Evolutionary conservation across 495 filamentous ascomycete genomes (phyloP).

Genomic region (Penicillium tannophilum): DNA sequence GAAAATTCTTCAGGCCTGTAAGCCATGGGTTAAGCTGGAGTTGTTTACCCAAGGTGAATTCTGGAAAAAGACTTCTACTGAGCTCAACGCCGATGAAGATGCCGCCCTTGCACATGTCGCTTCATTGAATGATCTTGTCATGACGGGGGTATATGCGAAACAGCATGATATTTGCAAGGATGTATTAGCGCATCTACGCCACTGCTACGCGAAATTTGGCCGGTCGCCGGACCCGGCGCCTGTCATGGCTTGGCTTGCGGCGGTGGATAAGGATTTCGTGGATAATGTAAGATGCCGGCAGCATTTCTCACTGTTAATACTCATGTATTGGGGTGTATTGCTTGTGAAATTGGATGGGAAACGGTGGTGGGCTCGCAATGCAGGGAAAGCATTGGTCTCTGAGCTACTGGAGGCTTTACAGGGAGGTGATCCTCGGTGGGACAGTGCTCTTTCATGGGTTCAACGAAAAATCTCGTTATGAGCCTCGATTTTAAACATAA

Average conservation of each 20-base stretch:
- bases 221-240: slow-evolving; percentile 25
- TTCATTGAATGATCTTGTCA: slow-evolving; percentile 20
- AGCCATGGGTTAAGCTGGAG: slow-evolving; percentile 25
- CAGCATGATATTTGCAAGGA: slow-evolving; percentile 22
- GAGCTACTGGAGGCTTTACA: slow-evolving; percentile 22
- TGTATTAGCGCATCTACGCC: slow-evolving; percentile 25
- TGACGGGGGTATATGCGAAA: slow-evolving; percentile 7
- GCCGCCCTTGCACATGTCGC: slow-evolving; percentile 19
- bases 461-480: neutral
- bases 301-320: slow-evolving; percentile 29
- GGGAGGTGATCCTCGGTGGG: slow-evolving; percentile 23
- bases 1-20: slow-evolving; percentile 27
- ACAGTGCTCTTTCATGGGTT: slow-evolving; percentile 21
- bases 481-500: neutral
- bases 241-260: slow-evolving; percentile 34
- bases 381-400: slow-evolving; percentile 25
- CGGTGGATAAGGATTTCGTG: slow-evolving; percentile 32
- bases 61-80: slow-evolving; percentile 15
- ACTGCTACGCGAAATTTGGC: slow-evolving; percentile 28
- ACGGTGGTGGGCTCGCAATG: slow-evolving; percentile 33
- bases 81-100: slow-evolving; percentile 22
- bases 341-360: slow-evolving; percentile 25
- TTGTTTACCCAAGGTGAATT: slow-evolving; percentile 27
- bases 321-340: slow-evolving; percentile 35
- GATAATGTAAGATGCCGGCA: slow-evolving; percentile 23